These are phyloP conservation scores for Cryptococcus sp. DNA, from an alignment of 1,284 basidiomycete species.

Conservation along the genomic window DNA sequence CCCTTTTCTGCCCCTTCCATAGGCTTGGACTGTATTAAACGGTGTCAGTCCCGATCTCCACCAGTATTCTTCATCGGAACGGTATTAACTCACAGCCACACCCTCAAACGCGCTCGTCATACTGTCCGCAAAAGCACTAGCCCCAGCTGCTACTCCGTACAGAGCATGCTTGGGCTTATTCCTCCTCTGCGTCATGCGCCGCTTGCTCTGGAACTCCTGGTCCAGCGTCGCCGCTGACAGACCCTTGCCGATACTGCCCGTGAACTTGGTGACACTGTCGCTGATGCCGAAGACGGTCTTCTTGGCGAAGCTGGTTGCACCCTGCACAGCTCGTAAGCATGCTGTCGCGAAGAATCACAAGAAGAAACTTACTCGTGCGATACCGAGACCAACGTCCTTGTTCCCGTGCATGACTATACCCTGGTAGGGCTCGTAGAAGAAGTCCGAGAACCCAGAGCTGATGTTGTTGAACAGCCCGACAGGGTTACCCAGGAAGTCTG, in stretches of 20 bases:
- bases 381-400: constrained; percentile 91
- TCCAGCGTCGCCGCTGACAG: constrained; percentile 95
- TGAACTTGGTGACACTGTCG: constrained; percentile 95
- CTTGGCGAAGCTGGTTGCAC: constrained; percentile 97
- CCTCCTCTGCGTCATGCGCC: constrained; percentile 81
- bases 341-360: no score
- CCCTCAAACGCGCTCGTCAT: constrained; percentile 95
- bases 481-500: constrained; percentile 79
- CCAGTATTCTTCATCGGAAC: background rate
- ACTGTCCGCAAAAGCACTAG: constrained; percentile 89
- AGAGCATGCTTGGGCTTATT: constrained; percentile 96
- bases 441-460: constrained; percentile 96
- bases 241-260: constrained; percentile 95
- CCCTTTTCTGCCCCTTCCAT: constrained; percentile 94
- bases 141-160: constrained; percentile 91
- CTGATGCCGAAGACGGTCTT: constrained; percentile 97
- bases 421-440: constrained; percentile 98
- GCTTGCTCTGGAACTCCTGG: constrained; percentile 85
- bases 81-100: constrained; percentile 64
- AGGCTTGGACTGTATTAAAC: constrained; percentile 70
- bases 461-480: constrained; percentile 98
- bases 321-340: constrained; percentile 52
- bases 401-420: constrained; percentile 97
- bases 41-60: background rate
- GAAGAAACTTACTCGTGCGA: constrained; percentile 69